These are phyloP conservation scores for Sarocladiaceae sp. DNA, from an alignment of 2,329 filamentous ascomycete genomes.

Conservation along the genomic window DNA sequence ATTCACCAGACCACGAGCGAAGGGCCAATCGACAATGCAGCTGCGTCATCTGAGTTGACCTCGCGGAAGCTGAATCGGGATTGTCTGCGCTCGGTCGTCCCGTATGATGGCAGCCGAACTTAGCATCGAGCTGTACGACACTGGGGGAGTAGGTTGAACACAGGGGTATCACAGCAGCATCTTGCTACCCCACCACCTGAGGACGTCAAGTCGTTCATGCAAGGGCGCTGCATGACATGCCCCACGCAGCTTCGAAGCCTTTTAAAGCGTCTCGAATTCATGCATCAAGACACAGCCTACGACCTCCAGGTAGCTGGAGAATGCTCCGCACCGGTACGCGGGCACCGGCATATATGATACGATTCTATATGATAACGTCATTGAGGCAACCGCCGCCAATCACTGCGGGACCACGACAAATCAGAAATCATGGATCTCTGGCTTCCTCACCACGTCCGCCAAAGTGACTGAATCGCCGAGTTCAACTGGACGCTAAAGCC, in stretches of 20 bases:
- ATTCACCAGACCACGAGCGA: too few species aligned
- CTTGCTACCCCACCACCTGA: neutral
- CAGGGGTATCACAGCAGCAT: neutral
- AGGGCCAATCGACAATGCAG: too few species aligned
- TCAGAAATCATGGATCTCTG: neutral
- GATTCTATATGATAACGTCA: neutral
- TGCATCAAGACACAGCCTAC: neutral
- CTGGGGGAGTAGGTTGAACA: too few species aligned
- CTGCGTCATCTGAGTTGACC: too few species aligned
- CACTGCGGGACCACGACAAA: too few species aligned
- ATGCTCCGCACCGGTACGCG: neutral
- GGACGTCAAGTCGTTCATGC: neutral
- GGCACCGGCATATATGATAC: neutral
- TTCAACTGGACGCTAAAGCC: neutral
- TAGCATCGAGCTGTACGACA: too few species aligned
- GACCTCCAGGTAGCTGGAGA: neutral
- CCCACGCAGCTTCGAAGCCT: neutral
- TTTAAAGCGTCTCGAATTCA: neutral
- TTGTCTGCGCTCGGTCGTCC: too few species aligned
- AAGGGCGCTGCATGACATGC: neutral
- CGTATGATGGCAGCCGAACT: too few species aligned
- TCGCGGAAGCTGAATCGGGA: too few species aligned
- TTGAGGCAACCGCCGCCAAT: too few species aligned
- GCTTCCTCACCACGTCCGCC: neutral
- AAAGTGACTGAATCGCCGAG: neutral